A percentile compares a stretch with the other conserved stretches of the same genome.
Evolutionary conservation across 257 asterid species (phyloP).

Genomic region (Cruciata laevipes): DNA sequence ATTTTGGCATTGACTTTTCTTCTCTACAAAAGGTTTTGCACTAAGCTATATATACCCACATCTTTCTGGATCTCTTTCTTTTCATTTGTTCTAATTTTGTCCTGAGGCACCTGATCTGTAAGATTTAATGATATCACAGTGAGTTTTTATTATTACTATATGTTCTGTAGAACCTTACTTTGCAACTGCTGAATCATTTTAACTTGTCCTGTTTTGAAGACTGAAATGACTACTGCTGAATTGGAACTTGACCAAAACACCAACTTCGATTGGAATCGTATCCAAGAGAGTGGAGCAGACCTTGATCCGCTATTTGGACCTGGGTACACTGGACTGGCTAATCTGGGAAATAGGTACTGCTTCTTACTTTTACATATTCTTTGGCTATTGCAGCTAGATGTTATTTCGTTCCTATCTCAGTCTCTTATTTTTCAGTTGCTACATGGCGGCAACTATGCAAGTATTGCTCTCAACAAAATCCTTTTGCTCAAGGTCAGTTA

Average conservation of each 20-base stretch:
- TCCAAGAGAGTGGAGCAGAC: slow-evolving; percentile 93
- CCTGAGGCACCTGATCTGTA: not conserved
- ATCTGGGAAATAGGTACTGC: slow-evolving; percentile 93
- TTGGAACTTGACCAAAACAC: slow-evolving; percentile 94
- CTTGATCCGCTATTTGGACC: slow-evolving; percentile 87
- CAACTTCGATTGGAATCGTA: slow-evolving; percentile 96
- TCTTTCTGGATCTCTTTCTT: not conserved
- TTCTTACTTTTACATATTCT: not conserved
- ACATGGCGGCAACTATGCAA: slow-evolving; percentile 97
- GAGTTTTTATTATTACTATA: not conserved
- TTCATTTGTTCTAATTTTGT: too few species aligned
- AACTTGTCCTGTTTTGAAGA: slow-evolving; percentile 36
- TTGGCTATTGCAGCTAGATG: slow-evolving; percentile 6
- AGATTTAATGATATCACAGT: not conserved
- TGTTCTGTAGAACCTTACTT: not conserved
- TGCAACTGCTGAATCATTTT: slow-evolving; percentile 6
- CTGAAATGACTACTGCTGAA: slow-evolving; percentile 99
- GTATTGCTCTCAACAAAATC: slow-evolving; percentile 75
- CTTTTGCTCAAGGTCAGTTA: slow-evolving; percentile 69
- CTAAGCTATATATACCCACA: slow-evolving; percentile 11
- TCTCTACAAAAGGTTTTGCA: slow-evolving; percentile 89
- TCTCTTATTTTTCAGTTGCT: slow-evolving; percentile 61
- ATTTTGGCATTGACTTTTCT: slow-evolving; percentile 95
- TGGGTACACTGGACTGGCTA: slow-evolving; percentile 91
- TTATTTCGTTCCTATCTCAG: slow-evolving; percentile 13